Conservation (phyloP, 2,329 filamentous ascomycete genomes). For the Nigrospora sphaerica region DNA sequence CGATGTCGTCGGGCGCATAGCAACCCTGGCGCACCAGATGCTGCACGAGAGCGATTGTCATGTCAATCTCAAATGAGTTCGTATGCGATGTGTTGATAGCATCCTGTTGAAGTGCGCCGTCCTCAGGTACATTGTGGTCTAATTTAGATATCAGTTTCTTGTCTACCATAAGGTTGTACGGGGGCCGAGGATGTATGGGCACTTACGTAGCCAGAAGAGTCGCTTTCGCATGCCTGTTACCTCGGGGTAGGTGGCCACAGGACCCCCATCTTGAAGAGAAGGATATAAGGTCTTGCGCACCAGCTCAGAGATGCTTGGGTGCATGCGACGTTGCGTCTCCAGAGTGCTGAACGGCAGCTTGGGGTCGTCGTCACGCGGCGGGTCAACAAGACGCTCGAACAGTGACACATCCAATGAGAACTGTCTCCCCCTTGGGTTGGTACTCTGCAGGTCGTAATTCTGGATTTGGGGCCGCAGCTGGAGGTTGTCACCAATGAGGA, state of each 20-base stretch:
- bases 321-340: slow-evolving; percentile 52
- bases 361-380: slow-evolving; percentile 13
- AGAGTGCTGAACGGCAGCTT: slow-evolving; percentile 26
- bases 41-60: slow-evolving; percentile 54
- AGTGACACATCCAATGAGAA: slow-evolving; percentile 53
- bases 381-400: slow-evolving; percentile 49
- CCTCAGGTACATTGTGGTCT: slow-evolving; percentile 9
- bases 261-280: slow-evolving; percentile 37
- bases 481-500: slow-evolving; percentile 57
- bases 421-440: slow-evolving; percentile 35
- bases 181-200: slow-evolving; percentile 15
- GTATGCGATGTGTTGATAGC: slow-evolving; percentile 36
- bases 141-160: neutral
- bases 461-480: slow-evolving; percentile 54
- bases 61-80: slow-evolving; percentile 55
- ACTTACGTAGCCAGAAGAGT: slow-evolving; percentile 44
- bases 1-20: slow-evolving; percentile 56
- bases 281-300: slow-evolving; percentile 48
- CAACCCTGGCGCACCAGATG: slow-evolving; percentile 59
- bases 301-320: slow-evolving; percentile 46
- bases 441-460: slow-evolving; percentile 45
- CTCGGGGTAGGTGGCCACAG: slow-evolving; percentile 27
- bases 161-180: slow-evolving; percentile 25
- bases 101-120: slow-evolving; percentile 20
- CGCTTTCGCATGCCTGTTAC: slow-evolving; percentile 40